phyloP scores from a whole-genome alignment of 2,329 filamentous ascomycete genomes.

The Alternaria triticina region DNA sequence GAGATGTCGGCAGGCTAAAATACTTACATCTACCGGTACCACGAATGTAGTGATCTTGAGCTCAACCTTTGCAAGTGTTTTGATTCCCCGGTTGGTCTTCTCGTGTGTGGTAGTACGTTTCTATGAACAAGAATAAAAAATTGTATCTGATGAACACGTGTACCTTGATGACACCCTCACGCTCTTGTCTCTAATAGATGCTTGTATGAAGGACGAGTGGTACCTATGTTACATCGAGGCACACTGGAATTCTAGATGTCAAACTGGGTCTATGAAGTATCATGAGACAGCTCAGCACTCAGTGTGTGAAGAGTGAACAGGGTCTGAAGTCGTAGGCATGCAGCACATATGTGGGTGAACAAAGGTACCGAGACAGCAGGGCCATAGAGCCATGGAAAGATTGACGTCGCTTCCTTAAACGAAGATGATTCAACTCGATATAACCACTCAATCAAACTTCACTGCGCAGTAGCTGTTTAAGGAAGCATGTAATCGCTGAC shows the following conservation, averaged over 20 bases:
- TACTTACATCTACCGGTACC: slow-evolving; percentile 13
- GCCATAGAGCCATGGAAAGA: neutral
- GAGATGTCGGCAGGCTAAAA: slow-evolving; percentile 17
- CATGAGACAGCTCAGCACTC: neutral
- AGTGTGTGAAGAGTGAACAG: too few relatives aligned
- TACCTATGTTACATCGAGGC: neutral
- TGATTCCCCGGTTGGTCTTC: neutral
- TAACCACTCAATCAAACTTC: neutral
- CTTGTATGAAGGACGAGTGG: neutral
- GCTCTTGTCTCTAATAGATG: neutral
- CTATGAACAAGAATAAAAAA: slow-evolving; percentile 2
- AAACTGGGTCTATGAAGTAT: fast-evolving
- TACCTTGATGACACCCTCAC: neutral
- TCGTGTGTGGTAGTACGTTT: neutral
- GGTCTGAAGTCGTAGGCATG: neutral
- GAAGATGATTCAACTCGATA: neutral
- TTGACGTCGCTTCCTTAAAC: neutral
- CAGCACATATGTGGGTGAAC: neutral
- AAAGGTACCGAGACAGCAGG: neutral
- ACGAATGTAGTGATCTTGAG: slow-evolving; percentile 16
- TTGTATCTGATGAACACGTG: neutral
- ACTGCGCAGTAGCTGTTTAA: too few relatives aligned
- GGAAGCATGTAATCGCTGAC: neutral
- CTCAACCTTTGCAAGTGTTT: slow-evolving; percentile 7
- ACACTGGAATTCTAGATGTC: neutral